Percentiles rank a stretch among this genome's conserved stretches.
Evolutionary conservation across 2,329 filamentous ascomycete species (phyloP).

Genomic region (Exophiala alcalophila): DNA sequence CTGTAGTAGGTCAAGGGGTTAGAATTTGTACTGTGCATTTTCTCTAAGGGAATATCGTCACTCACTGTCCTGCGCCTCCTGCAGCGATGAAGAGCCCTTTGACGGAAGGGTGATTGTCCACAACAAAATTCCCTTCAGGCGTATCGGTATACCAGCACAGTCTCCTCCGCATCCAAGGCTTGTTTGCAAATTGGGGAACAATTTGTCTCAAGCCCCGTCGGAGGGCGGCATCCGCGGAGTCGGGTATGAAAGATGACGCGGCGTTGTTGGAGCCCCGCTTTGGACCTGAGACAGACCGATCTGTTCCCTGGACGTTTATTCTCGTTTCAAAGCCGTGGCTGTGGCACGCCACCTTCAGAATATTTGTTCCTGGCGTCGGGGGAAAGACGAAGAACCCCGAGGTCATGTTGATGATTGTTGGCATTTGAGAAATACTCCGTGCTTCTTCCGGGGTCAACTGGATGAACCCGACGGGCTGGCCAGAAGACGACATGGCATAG

Average conservation of each 20-base stretch:
- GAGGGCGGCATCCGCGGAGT: constrained; percentile 60
- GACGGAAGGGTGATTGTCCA: constrained; percentile 66
- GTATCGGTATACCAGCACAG: constrained; percentile 78
- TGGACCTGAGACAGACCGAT: constrained; percentile 35
- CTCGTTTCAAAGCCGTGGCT: constrained; percentile 62
- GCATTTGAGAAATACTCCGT: constrained; percentile 60
- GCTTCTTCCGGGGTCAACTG: constrained; percentile 70
- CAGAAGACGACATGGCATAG: constrained; percentile 73
- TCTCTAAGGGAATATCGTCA: too few relatives aligned
- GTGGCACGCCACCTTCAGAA: constrained; percentile 69
- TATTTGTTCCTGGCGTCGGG: constrained; percentile 45
- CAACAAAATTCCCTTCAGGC: constrained; percentile 65
- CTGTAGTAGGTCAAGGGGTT: constrained; percentile 21
- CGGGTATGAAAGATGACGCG: constrained; percentile 37
- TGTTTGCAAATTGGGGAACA: constrained; percentile 58
- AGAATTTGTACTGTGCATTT: too few relatives aligned
- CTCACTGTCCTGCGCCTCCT: constrained; percentile 49
- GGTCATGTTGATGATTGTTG: constrained; percentile 54
- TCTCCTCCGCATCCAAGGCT: constrained; percentile 60
- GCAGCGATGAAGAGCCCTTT: constrained; percentile 47
- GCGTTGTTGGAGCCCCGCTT: constrained; percentile 41
- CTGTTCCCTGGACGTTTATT: constrained; percentile 29
- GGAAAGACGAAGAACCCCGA: constrained; percentile 56
- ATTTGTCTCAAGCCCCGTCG: constrained; percentile 59
- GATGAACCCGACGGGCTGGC: constrained; percentile 76